Conservation (phyloP, 2,329 filamentous ascomycete species). For the Verticillium zaregamsianum region DNA sequence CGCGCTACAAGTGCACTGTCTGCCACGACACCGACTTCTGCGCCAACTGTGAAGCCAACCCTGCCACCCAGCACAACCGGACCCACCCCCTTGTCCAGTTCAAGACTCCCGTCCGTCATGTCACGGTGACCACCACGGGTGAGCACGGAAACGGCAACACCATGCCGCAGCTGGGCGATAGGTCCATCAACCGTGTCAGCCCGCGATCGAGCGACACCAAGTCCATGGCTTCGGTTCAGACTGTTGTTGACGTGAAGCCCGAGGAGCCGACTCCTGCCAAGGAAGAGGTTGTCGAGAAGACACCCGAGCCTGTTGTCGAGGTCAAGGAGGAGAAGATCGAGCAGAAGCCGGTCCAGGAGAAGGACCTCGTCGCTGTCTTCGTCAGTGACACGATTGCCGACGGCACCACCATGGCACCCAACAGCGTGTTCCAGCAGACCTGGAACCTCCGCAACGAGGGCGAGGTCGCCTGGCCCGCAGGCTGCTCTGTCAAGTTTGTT, state of each 20-base stretch:
- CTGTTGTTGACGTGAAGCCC: conserved; percentile 68
- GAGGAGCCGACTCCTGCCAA: background rate
- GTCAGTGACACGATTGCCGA: conserved; percentile 75
- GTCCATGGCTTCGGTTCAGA: conserved; percentile 56
- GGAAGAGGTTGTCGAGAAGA: conserved; percentile 19
- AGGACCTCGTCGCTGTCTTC: conserved; percentile 55
- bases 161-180: conserved; percentile 71
- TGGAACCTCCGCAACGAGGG: conserved; percentile 91
- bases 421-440: conserved; percentile 77
- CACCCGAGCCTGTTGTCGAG: conserved; percentile 14
- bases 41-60: conserved; percentile 85
- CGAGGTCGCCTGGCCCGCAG: conserved; percentile 74
- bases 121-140: conserved; percentile 79
- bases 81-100: conserved; percentile 98
- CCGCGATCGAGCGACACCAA: conserved; percentile 49
- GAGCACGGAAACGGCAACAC: conserved; percentile 66
- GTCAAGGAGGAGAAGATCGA: conserved; percentile 18
- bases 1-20: conserved; percentile 95
- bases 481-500: conserved; percentile 85
- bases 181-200: conserved; percentile 25
- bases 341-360: conserved; percentile 14
- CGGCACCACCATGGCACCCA: conserved; percentile 66
- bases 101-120: conserved; percentile 84
- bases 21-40: conserved; percentile 96
- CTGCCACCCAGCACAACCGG: conserved; percentile 80